Evolutionary conservation across 2,329 filamentous ascomycete genomes (phyloP), one percentile per base, ranked within the genome.

Genomic region (Aspergillus pseudoterreus): DNA sequence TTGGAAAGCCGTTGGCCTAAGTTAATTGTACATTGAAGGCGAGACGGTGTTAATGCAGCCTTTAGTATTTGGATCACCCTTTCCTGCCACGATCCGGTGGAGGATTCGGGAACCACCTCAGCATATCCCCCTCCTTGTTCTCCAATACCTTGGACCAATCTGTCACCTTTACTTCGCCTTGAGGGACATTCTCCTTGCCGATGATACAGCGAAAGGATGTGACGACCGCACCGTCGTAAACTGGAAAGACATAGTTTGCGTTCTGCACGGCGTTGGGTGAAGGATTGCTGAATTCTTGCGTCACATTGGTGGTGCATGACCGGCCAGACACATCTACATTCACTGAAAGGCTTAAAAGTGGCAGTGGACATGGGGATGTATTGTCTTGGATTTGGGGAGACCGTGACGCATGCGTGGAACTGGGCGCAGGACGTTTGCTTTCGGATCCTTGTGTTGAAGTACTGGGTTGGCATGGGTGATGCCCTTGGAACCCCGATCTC

Each of bases 1-100:
- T 6, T 47, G 14, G 39, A n/a, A 43, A 43, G 17, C 15, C 30
- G 17, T 19, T 43, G 17, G n/a, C 43, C 42, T 17, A 54, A 41
- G 14, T 43, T 30, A 6, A 54, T 44, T 6, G 24, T 12, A 36
- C 48, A 51, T 19, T 24, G 48, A 17, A 51, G 43, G n/a, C 43
- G 82, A 10, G 79, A 49, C 22, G 47, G 47, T 27, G 38, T 81
- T 27, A 88, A 66, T 0, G 83, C 80, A 0, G 79, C 84, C 61
- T 85, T 86, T 52, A 88, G 71, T 84, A 88, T 88, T 2, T 84
- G 77, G 4, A 88, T 76, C 2, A 87, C 77, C 62, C 85, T 86
- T 57, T 72, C 78, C 57, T 84, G 47, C 80, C 71, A 87, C 79
- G 60, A 82, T 80, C 63, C 87, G 84, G 1, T 77, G 69, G 11